Evolutionary conservation across 257 asterid genomes (phyloP), one percentile per base, ranked within the genome.

Genomic region (Capsicum chinense): DNA sequence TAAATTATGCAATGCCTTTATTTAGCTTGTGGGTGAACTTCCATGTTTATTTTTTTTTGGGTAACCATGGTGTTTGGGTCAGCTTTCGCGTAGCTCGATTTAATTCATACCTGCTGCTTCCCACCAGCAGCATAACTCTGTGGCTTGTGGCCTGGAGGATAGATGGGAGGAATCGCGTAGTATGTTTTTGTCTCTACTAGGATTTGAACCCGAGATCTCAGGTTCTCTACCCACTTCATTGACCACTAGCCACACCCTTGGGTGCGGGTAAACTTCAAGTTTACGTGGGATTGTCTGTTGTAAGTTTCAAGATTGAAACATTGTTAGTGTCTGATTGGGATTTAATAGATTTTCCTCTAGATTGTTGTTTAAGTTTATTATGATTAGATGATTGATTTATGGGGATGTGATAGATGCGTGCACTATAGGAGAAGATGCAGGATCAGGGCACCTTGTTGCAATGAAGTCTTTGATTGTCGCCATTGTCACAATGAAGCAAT

Each of bases 401-500:
- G 17, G 13, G 16, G 44, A 13, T 64, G 21, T 26, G 79, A n/a
- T 83, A 92, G 93, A 66, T 93, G 97, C 89, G 84, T 87, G 88
- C 97, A 93, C 86, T 93, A 93, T 79, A 88, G 94, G 90, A 92
- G 97, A 82, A 83, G 97, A 83, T 93, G 97, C 90, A 87, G 56
- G 90, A 86, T 93, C 86, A 88, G 95, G 79, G 92, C 97, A 67
- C 97, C 97, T 13, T 93, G 97, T 84, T 93, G 95, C 64, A 92
- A 93, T 37, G 97, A 93, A 76, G 95, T 93, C 85, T 93, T 87
- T 67, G 92, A 90, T 74, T 93, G 97, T 76, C 94, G 97, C 59
- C 97, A 93, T 69, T 93, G 97, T 82, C 97, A 92, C 89, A 93
- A 93, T 39, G 97, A 93, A 87, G 88, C 92, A 42, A 81, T 84